These are phyloP conservation scores for Microcyclospora pomicola DNA, from an alignment of 2,329 filamentous ascomycete genomes.

Conservation along the genomic window DNA sequence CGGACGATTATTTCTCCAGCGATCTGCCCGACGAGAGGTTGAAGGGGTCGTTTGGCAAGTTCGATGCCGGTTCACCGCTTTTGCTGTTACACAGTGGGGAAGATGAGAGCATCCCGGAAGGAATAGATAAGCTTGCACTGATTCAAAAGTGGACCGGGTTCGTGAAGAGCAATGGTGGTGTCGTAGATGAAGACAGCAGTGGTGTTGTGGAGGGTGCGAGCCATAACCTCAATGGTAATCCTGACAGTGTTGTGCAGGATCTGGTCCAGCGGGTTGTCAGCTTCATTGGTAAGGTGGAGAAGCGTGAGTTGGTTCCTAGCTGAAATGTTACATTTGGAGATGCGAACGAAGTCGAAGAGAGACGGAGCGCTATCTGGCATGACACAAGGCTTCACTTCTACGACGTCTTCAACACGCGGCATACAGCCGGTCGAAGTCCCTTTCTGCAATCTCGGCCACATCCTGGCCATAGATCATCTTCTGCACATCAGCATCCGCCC, in stretches of 20 bases:
- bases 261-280: constrained; percentile 37
- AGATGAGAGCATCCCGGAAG: constrained; percentile 51
- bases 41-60: constrained; percentile 48
- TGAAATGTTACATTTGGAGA: background rate
- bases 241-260: constrained; percentile 33
- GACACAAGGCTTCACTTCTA: no score
- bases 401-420: constrained; percentile 8
- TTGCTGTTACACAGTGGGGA: constrained; percentile 51
- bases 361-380: background rate
- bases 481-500: constrained; percentile 39
- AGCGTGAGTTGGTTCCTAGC: constrained; percentile 5
- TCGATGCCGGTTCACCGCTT: constrained; percentile 40
- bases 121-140: constrained; percentile 44
- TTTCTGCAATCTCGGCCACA: constrained; percentile 31
- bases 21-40: constrained; percentile 51
- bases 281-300: constrained; percentile 30
- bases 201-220: constrained; percentile 36
- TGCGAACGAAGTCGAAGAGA: constrained; percentile 2
- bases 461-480: constrained; percentile 35
- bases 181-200: constrained; percentile 35
- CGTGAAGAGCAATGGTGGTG: constrained; percentile 30
- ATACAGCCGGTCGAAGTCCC: constrained; percentile 27
- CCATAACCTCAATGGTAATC: constrained; percentile 38
- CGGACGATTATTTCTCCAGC: constrained; percentile 81
- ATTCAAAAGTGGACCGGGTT: constrained; percentile 43